A percentile compares a stretch with the other conserved stretches of the same genome.
Conservation (phyloP, 1,284 basidiomycete species). For the Leccinum cinnamomeum region DNA sequence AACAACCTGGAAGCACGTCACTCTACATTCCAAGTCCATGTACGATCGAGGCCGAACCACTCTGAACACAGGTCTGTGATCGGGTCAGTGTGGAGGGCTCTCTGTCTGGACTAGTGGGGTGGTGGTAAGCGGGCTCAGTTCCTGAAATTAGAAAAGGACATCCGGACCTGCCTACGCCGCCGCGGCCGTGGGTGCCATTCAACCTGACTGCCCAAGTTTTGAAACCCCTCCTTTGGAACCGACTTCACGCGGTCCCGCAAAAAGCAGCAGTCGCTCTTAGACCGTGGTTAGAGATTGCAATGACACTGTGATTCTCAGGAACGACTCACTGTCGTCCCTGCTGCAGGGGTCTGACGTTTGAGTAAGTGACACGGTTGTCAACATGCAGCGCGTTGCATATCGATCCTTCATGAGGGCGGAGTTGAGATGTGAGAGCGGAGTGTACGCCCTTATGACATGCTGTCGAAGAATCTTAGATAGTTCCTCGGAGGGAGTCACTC, state of each 20-base stretch:
- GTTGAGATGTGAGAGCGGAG: neutral
- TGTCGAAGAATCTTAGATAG: neutral
- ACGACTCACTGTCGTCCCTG: slow-evolving; percentile 12
- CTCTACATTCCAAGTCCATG: slow-evolving; percentile 1
- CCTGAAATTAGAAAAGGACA: slow-evolving; percentile 3
- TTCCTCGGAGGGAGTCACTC: neutral
- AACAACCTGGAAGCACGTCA: slow-evolving; percentile 6
- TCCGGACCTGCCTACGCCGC: neutral
- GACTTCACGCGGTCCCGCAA: slow-evolving; percentile 21
- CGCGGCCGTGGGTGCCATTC: neutral
- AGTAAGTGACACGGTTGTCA: neutral
- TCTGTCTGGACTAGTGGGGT: neutral
- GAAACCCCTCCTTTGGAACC: slow-evolving; percentile 11
- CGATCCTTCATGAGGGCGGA: neutral
- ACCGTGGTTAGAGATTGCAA: neutral
- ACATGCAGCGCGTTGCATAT: neutral
- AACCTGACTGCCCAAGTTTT: slow-evolving; percentile 1
- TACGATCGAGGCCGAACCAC: neutral
- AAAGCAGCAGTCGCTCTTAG: slow-evolving; percentile 1
- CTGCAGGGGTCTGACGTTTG: neutral
- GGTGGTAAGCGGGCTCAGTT: slow-evolving; percentile 5
- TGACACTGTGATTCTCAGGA: slow-evolving; percentile 20
- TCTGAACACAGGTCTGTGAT: neutral
- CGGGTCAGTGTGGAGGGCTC: slow-evolving; percentile 1
- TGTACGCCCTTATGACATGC: neutral